Evolutionary conservation across 2,329 filamentous ascomycete species (phyloP).

Genomic region (Calonectria montana): DNA sequence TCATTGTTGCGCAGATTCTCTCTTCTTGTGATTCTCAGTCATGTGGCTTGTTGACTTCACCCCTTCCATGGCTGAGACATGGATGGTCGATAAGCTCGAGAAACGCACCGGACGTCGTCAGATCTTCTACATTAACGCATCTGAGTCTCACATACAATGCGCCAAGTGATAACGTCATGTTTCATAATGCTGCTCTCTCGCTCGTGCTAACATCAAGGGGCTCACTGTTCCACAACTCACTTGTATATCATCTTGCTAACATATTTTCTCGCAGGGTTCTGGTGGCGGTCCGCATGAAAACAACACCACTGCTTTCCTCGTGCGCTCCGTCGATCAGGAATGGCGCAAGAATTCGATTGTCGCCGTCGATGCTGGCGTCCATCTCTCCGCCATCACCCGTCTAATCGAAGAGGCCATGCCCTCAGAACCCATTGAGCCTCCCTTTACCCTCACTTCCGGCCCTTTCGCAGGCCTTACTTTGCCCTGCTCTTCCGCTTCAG

Average conservation of each 20-base stretch:
- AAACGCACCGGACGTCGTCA: background rate
- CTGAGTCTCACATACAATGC: background rate
- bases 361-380: conserved; percentile 93
- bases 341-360: conserved; percentile 88
- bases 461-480: conserved; percentile 85
- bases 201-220: background rate
- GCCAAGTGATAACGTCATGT: background rate
- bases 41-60: background rate
- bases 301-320: conserved; percentile 89
- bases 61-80: background rate
- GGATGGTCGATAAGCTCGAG: background rate
- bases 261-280: conserved; percentile 71
- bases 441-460: conserved; percentile 71
- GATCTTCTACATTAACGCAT: background rate
- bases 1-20: background rate
- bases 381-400: conserved; percentile 85
- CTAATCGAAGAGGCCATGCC: conserved; percentile 74
- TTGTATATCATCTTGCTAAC: conserved; percentile 12
- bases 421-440: conserved; percentile 46
- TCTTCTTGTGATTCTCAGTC: background rate
- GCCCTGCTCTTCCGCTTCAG: conserved; percentile 71
- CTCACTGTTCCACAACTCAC: background rate
- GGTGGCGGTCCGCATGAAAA: conserved; percentile 92
- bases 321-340: conserved; percentile 80
- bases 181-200: background rate